These are phyloP conservation scores for Acanthamoeba pearcei DNA, from an alignment of 208 protist genomes.

Conservation along the genomic window DNA sequence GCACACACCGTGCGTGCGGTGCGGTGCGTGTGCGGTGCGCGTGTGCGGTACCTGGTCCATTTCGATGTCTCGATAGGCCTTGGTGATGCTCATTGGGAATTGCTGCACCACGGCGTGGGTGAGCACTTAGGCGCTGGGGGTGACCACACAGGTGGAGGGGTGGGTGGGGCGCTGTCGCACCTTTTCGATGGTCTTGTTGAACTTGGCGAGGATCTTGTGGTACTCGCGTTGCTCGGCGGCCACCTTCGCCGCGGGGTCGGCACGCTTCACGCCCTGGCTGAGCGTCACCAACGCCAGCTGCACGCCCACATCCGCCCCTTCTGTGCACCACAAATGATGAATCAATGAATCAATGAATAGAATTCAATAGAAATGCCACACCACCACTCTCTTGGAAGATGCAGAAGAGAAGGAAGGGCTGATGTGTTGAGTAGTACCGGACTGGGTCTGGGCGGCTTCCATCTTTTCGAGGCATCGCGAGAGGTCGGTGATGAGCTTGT, in stretches of 20 bases:
- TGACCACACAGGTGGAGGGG: not conserved
- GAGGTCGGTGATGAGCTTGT: constrained; percentile 58
- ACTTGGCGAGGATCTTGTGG: constrained; percentile 71
- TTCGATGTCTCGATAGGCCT: constrained; percentile 57
- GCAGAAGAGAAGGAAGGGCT: not conserved
- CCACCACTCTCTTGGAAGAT: no score
- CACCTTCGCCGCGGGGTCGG: constrained; percentile 49
- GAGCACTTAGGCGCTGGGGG: not conserved
- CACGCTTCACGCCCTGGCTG: constrained; percentile 40
- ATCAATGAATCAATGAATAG: no score
- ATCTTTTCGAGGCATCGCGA: constrained; percentile 22
- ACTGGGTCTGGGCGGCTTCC: not conserved
- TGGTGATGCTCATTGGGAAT: constrained; percentile 65
- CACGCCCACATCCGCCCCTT: constrained; percentile 6
- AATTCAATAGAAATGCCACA: no score
- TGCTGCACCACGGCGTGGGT: constrained; percentile 7
- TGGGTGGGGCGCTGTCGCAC: not conserved
- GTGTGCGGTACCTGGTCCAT: constrained; percentile 17
- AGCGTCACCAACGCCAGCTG: constrained; percentile 54
- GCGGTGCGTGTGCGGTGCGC: not conserved
- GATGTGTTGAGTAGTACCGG: not conserved
- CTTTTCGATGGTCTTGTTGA: constrained; percentile 73
- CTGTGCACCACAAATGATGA: not conserved
- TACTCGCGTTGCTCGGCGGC: constrained; percentile 55
- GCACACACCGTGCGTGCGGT: not conserved